Base-by-base conservation (phyloP, 345 rosid genomes). In the Gossypium stocksii region DNA sequence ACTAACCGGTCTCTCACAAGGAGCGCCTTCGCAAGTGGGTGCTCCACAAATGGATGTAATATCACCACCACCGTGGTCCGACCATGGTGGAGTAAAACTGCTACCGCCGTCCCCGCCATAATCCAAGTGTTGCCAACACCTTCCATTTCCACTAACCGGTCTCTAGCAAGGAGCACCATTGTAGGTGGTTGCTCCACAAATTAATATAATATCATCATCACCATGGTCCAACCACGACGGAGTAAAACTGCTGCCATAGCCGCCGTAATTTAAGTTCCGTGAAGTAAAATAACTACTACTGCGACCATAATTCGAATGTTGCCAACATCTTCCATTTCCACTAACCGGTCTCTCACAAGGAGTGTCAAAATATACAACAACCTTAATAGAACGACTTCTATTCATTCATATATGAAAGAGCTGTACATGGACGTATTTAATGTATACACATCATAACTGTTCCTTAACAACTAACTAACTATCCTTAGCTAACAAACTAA, bases 301-400 rank as follows among this genome's bases (percentile, higher is more conserved):
- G 62, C 34, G 0, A 27, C 67, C 20, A 64, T 63, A 43, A 25
- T 34, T 23, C 25, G 25, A 66, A 71, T 88, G 95, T 76, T 90
- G 95, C 92, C 90, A 85, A 77, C 95, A 87, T 27, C 79, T 80
- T 78, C 79, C 77, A 53, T 85, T 83, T 74, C 89, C 89, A 67
- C 23, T 65, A 45, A 73, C 76, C 8, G 80, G 70, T 72, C 87
- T 84, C 79, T 76, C 81, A 70, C 90, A 90, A 63, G 72, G 71
- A 45, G 82, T n/a, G n/a, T n/a, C n/a, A n/a, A n/a, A n/a, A n/a
- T n/a, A n/a, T n/a, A n/a, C n/a, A n/a, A n/a, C n/a, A n/a, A n/a
- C n/a, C n/a, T n/a, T n/a, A n/a, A n/a, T n/a, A n/a, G n/a, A n/a
- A n/a, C n/a, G n/a, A n/a, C n/a, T n/a, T n/a, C n/a, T n/a, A n/a